These are phyloP conservation scores for Penicillium manginii DNA, from an alignment of 495 filamentous ascomycete species.

Conservation along the genomic window DNA sequence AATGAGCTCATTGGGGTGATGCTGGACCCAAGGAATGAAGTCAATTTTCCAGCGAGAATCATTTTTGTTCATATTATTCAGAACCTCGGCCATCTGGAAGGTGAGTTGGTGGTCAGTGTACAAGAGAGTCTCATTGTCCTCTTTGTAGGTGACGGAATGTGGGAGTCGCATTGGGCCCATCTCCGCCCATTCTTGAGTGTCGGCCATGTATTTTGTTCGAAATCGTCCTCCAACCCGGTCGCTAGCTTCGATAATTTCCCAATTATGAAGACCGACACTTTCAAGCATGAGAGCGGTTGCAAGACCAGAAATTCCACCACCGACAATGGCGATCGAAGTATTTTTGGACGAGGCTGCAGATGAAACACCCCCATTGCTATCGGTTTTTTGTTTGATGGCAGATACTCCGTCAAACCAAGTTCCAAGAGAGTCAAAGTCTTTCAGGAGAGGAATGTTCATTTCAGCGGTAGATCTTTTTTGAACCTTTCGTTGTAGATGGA, in stretches of 20 bases:
- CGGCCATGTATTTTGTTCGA: constrained; percentile 60
- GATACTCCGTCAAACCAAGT: constrained; percentile 35
- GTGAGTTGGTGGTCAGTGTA: constrained; percentile 60
- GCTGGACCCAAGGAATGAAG: constrained; percentile 67
- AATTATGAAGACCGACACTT: constrained; percentile 54
- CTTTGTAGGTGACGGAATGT: constrained; percentile 38
- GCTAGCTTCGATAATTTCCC: constrained; percentile 53
- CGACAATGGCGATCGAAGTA: constrained; percentile 57
- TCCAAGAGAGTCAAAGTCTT: constrained; percentile 31
- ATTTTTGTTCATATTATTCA: constrained; percentile 59
- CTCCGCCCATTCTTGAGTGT: constrained; percentile 63
- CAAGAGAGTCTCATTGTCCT: constrained; percentile 51
- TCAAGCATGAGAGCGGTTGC: constrained; percentile 54
- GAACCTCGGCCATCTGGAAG: constrained; percentile 58
- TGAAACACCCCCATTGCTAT: constrained; percentile 7
- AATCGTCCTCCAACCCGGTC: constrained; percentile 58
- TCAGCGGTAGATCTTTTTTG: constrained; percentile 15
- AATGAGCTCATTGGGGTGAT: constrained; percentile 53
- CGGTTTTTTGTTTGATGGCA: constrained; percentile 18
- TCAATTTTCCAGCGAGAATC: constrained; percentile 55
- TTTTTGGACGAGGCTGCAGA: constrained; percentile 19
- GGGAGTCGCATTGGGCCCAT: constrained; percentile 73
- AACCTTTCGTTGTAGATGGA: constrained; percentile 7
- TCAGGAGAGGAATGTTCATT: constrained; percentile 18
- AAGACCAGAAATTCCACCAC: constrained; percentile 64